Percentiles rank a stretch among this genome's conserved stretches.
Conservation (phyloP, 306 rosid genomes). For the Urtica urens region DNA sequence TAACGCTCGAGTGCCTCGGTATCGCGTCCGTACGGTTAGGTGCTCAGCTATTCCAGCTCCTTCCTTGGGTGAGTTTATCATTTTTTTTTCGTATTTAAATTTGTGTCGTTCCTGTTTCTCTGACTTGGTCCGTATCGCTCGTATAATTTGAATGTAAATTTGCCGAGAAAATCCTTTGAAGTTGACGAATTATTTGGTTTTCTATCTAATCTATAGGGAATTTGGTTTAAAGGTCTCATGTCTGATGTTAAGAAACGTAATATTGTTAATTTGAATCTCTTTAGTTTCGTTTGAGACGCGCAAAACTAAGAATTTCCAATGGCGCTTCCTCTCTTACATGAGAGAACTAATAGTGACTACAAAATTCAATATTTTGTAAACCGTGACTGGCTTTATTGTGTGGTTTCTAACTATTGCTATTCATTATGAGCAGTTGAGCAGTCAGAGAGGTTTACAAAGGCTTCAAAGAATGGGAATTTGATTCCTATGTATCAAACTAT, state of each 20-base stretch:
- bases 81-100: not conserved
- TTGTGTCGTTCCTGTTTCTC: not conserved
- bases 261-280: not conserved
- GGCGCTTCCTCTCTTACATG: not conserved
- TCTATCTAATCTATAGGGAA: not conserved
- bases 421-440: slow-evolving; percentile 39
- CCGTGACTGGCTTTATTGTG: not conserved
- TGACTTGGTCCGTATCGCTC: slow-evolving; percentile 1
- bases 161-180: not conserved
- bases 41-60: slow-evolving; percentile 34
- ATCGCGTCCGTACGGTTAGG: slow-evolving; percentile 23
- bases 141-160: not conserved
- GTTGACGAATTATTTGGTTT: not conserved
- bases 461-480: slow-evolving; percentile 73
- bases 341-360: no score
- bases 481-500: slow-evolving; percentile 64
- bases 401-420: slow-evolving; percentile 5
- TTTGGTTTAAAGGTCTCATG: not conserved
- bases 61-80: slow-evolving; percentile 25
- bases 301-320: not conserved
- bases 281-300: not conserved
- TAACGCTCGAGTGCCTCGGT: slow-evolving; percentile 17
- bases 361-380: no score
- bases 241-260: not conserved
- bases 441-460: slow-evolving; percentile 51